phyloP scores from a whole-genome alignment of 768 basidiomycete species.

The Dacryopinax spathularia region DNA sequence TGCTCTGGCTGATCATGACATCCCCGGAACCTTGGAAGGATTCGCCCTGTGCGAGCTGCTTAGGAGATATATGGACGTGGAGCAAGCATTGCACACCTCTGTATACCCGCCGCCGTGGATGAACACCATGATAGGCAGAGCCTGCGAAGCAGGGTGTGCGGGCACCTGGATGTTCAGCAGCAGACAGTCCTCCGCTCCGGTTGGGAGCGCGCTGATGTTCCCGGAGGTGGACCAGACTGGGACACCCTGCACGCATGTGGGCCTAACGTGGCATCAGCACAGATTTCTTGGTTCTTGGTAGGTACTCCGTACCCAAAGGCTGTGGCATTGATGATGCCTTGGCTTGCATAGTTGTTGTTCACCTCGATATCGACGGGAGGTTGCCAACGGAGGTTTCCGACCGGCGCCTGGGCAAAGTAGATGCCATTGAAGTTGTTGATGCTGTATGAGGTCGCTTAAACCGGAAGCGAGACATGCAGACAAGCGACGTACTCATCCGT shows the following conservation, averaged over 20 bases:
- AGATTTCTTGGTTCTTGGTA: slow-evolving; percentile 13
- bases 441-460: too few relatives aligned
- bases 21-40: slow-evolving; percentile 13
- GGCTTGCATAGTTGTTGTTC: slow-evolving; percentile 6
- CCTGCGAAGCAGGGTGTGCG: slow-evolving; percentile 7
- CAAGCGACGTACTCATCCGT: not conserved
- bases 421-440: slow-evolving; percentile 14
- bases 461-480: too few relatives aligned
- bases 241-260: not conserved
- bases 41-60: slow-evolving; percentile 13
- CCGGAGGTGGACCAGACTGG: not conserved
- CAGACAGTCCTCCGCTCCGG: slow-evolving; percentile 11
- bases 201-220: not conserved
- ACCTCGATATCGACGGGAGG: slow-evolving; percentile 11
- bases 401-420: slow-evolving; percentile 12
- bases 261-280: not conserved
- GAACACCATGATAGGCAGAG: slow-evolving; percentile 15
- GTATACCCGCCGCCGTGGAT: slow-evolving; percentile 16
- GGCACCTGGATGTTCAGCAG: slow-evolving; percentile 16
- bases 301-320: slow-evolving; percentile 13
- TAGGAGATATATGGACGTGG: too few relatives aligned
- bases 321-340: slow-evolving; percentile 10
- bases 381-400: slow-evolving; percentile 11
- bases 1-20: slow-evolving; percentile 3
- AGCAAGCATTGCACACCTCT: too few relatives aligned